Percentiles rank a stretch among this genome's conserved stretches.
These are phyloP conservation scores for Backusella macrospora DNA, from an alignment of 192 early-diverging fungal species.

Conservation along the genomic window DNA sequence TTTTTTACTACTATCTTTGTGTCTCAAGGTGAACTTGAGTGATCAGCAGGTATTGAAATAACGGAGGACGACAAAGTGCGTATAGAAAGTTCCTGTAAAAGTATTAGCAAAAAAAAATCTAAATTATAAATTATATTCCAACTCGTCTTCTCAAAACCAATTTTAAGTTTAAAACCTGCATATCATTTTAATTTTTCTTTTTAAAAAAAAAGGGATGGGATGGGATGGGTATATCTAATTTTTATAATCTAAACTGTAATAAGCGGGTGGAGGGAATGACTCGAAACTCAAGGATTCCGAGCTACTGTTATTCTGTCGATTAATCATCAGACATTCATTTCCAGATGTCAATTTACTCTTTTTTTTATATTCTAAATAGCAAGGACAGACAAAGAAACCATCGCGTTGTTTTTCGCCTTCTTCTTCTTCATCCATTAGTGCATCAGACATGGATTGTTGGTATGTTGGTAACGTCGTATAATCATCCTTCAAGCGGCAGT, in stretches of 20 bases:
- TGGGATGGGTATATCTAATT: not conserved
- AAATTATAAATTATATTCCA: no score
- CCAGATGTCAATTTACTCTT: not conserved
- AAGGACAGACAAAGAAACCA: slow-evolving; percentile 30
- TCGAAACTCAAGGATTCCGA: not conserved
- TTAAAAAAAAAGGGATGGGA: not conserved
- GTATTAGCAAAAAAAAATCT: no score
- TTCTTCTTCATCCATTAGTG: slow-evolving; percentile 2
- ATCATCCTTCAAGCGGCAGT: slow-evolving; percentile 38
- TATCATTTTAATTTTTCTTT: no score
- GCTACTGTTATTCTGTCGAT: not conserved
- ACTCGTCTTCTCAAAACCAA: no score
- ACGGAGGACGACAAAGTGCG: no score
- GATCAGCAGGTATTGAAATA: no score
- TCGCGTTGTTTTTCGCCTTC: not conserved
- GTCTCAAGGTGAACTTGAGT: no score
- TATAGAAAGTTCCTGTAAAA: no score
- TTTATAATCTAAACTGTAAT: slow-evolving; percentile 1
- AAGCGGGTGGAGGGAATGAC: not conserved
- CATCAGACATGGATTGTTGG: slow-evolving; percentile 23
- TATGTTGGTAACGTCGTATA: slow-evolving; percentile 36
- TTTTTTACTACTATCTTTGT: no score
- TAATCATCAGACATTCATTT: slow-evolving; percentile 18
- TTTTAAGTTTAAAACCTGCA: no score
- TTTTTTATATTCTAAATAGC: slow-evolving; percentile 32